Base-by-base conservation (phyloP, 2,329 filamentous ascomycete species). In the Aureobasidium sp. region DNA sequence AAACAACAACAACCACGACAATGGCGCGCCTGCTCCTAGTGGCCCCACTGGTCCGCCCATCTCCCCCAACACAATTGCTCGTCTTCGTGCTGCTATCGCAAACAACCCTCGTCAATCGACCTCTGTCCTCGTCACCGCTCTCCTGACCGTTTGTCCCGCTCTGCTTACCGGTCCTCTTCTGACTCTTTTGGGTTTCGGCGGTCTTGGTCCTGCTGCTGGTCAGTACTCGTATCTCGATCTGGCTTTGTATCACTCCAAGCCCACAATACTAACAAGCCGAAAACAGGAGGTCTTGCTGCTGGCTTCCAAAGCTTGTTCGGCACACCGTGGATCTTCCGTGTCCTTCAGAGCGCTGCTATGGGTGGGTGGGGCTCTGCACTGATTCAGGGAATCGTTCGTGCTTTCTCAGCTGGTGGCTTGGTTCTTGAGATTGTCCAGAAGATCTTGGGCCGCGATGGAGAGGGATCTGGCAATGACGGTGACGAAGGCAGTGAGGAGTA, bases 291-390 rank as follows among this genome's bases (percentile, higher is more conserved):
- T 14, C 37, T 54, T 1, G 29, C 70, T 6, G 63, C 67, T 27
- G 51, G 50, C 32, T 67, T 30, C 66, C 70, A 70, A 63, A 62
- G 44, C 64, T 61, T 39, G 64, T 68, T 69, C n/a, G 60, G 66
- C 7, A 54, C 51, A 6, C 64, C 66, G 3, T 66, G 68, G 5
- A 3, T 67, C 5, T 70, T 67, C 37, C 68, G 70, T 0, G 66
- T 65, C 13, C 44, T 68, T 2, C 68, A 71, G 45, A 71, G 69
- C 37, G 70, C 68, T 25, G 69, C 68, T 5, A 72, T 73, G 71
- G 69, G 69, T 8, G 70, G 69, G 7, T 71, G 67, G 47, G 69
- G 71, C 9, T 5, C 30, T 27, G 54, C 41, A 21, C 3, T 44
- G 8, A 27, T 37, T 14, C 10, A 47, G 5, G 42, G 37, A 27